These are phyloP conservation scores for Ilyonectria sp. DNA, from an alignment of 2,329 filamentous ascomycete genomes.

Conservation along the genomic window DNA sequence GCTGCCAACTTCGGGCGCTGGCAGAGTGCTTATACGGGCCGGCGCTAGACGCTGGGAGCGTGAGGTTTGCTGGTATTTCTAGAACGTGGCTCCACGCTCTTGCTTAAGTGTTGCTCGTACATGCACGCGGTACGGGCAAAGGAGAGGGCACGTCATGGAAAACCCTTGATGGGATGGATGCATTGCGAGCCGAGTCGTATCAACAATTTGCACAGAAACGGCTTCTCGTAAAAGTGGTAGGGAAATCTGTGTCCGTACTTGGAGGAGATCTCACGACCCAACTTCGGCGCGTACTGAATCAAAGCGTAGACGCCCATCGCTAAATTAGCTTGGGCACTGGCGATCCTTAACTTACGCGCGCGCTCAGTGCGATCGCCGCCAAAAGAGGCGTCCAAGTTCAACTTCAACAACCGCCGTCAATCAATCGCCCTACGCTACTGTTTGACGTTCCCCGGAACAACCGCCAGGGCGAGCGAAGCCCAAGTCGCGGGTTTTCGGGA, in stretches of 20 bases:
- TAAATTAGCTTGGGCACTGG: neutral
- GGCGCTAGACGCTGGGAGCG: slow-evolving; percentile 3
- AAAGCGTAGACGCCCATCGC: neutral
- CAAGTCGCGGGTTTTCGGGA: neutral
- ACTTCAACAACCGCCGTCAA: neutral
- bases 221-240: no score
- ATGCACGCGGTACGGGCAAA: neutral
- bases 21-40: slow-evolving; percentile 3
- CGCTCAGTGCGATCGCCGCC: neutral
- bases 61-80: neutral
- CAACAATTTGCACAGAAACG: no score
- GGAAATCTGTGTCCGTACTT: neutral
- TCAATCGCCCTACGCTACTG: neutral
- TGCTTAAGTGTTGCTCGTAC: slow-evolving; percentile 8
- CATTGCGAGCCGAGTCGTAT: neutral
- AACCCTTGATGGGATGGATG: neutral
- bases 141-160: neutral
- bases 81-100: neutral
- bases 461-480: neutral
- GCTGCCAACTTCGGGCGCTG: neutral
- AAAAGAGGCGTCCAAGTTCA: neutral
- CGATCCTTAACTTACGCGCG: neutral
- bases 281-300: neutral
- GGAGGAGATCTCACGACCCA: neutral
- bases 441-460: neutral